Base-by-base conservation (phyloP, 2,329 filamentous ascomycete genomes). In the Esteya vermicola region DNA sequence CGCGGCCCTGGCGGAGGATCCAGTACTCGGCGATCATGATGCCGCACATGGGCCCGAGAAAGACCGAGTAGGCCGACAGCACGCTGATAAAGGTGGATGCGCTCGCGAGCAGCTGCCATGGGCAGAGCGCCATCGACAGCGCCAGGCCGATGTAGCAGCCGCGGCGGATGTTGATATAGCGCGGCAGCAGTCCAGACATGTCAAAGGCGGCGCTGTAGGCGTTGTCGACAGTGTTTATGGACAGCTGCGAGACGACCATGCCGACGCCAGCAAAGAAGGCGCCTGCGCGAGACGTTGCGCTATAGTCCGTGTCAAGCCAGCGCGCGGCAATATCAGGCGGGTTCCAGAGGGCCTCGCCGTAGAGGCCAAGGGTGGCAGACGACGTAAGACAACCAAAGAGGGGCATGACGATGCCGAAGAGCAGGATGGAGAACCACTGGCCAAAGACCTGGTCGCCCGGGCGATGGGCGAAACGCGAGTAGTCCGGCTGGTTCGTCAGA, bases 161-260 rank as follows among this genome's bases (percentile, higher is more conserved):
- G 3, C 72, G 62, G 5, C 69, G 56, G 42, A 75, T 74, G 50
- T 71, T 72, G 53, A 76, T 63, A 45, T 65, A 73, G 31, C 57
- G 59, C 0, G 70, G 68, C 42, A 64, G 64, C 0, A 73, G 52
- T 1, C 63, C 66, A 0, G 70, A 62, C 36, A 75, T 54, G 47
- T 75, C 72, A 58, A 75, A 72, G 6, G 70, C 71, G 3, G 61
- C 59, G 1, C 63, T 63, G 46, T 70, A 60, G 1, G 61, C 59
- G 47, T 72, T 73, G 39, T 64, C 56, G 30, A 67, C 57, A 9
- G 59, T 54, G 45, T 63, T 61, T 46, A 66, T 60, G 6, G 60
- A 64, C 19, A 70, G 53, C 45, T 67, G 63, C 10, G 57, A 62
- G 1, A 63, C 52, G 2, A 67, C 56, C 2, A 69, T 53, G 1